Evolutionary conservation across 78 protist species (phyloP).

Genomic region (Dictyostelium intermedium): DNA sequence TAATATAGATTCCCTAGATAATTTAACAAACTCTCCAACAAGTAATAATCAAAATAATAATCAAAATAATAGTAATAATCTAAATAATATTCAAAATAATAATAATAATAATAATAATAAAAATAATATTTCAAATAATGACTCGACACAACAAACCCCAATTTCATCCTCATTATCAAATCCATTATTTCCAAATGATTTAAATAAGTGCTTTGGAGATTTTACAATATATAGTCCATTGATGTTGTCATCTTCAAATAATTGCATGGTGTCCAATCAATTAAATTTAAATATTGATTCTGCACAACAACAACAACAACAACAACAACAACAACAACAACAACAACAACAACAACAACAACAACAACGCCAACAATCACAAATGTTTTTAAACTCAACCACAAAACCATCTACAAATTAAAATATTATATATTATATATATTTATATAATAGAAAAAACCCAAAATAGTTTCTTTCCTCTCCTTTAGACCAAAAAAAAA

Average conservation of each 20-base stretch:
- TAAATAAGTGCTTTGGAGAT: slow-evolving; percentile 35
- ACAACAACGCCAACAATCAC: background rate
- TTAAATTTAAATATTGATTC: background rate
- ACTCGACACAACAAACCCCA: background rate
- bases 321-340: background rate
- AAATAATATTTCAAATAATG: background rate
- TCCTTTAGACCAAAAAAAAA: background rate
- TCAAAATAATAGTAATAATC: too few relatives aligned
- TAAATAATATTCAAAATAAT: background rate
- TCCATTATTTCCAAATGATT: background rate
- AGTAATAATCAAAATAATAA: background rate
- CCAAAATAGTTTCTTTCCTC: background rate
- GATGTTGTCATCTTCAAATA: background rate
- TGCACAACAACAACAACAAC: background rate
- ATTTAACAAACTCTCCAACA: background rate
- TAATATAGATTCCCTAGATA: background rate
- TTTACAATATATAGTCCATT: slow-evolving; percentile 38
- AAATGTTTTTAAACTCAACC: background rate
- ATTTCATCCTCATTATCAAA: background rate
- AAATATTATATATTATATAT: too few relatives aligned
- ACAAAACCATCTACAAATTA: background rate
- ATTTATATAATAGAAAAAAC: too few relatives aligned
- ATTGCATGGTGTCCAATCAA: background rate
- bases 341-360: slow-evolving; percentile 14
- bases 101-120: background rate